Conservation (phyloP, 2,329 filamentous ascomycete genomes). For the Colletotrichum aenigma region DNA sequence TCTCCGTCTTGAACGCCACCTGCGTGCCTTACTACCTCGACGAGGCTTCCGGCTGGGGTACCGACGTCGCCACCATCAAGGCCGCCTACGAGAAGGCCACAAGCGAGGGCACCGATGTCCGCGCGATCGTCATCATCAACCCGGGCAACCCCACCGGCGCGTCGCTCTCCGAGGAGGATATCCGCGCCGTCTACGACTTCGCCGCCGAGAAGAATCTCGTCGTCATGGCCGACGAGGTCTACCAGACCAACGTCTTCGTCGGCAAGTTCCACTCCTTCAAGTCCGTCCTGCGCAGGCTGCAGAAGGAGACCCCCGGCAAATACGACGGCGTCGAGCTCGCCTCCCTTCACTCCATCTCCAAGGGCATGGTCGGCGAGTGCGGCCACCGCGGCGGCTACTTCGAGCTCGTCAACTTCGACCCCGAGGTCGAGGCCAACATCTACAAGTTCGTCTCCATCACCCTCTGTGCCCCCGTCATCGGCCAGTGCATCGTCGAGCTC, state of each 20-base stretch:
- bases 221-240: slow-evolving; percentile 94
- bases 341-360: slow-evolving; percentile 91
- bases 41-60: slow-evolving; percentile 86
- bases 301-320: slow-evolving; percentile 73
- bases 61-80: slow-evolving; percentile 80
- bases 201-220: slow-evolving; percentile 86
- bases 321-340: slow-evolving; percentile 89
- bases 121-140: slow-evolving; percentile 96
- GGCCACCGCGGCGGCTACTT: slow-evolving; percentile 98
- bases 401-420: slow-evolving; percentile 89
- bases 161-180: slow-evolving; percentile 77
- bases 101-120: slow-evolving; percentile 80
- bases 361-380: slow-evolving; percentile 99
- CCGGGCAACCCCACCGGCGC: slow-evolving; percentile 97
- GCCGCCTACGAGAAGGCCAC: slow-evolving; percentile 76
- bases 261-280: slow-evolving; percentile 98
- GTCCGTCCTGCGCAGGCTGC: slow-evolving; percentile 79
- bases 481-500: slow-evolving; percentile 94
- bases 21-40: slow-evolving; percentile 95
- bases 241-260: slow-evolving; percentile 97
- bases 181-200: slow-evolving; percentile 85
- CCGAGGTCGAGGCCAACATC: slow-evolving; percentile 86
- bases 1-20: slow-evolving; percentile 82
- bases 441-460: slow-evolving; percentile 99
- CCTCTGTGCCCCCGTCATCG: slow-evolving; percentile 92